A percentile compares a stretch with the other conserved stretches of the same genome.
phyloP scores from a whole-genome alignment of 116 monocot genomes.

The Cymodocea nodosa region DNA sequence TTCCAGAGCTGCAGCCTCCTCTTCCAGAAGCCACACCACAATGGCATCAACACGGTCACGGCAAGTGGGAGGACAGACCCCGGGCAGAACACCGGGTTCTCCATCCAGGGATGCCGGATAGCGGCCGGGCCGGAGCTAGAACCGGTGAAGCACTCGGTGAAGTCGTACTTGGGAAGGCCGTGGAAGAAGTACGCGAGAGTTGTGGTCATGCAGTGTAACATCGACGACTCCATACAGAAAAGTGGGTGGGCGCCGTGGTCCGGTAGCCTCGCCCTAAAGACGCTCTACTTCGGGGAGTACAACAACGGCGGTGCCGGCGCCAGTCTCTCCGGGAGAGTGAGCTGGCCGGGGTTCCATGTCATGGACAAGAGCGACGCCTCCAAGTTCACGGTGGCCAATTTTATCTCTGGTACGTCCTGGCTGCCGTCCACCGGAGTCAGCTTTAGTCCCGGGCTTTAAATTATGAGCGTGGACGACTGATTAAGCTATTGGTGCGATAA shows the following conservation, averaged over 20 bases:
- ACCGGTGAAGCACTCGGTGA: constrained; percentile 1
- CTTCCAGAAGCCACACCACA: constrained; percentile 16
- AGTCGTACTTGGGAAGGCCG: constrained; percentile 35
- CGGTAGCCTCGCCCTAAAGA: constrained; percentile 19
- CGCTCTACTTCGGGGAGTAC: constrained; percentile 32
- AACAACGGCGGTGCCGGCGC: constrained; percentile 31
- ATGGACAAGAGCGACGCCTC: constrained; percentile 17
- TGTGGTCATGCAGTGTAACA: constrained; percentile 30
- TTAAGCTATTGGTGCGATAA: too few relatives aligned
- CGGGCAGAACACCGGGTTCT: constrained; percentile 40
- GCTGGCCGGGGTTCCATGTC: constrained; percentile 26
- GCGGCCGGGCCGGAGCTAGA: constrained; percentile 5
- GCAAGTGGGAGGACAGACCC: constrained; percentile 42
- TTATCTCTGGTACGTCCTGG: constrained; percentile 32
- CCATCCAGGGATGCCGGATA: constrained; percentile 28
- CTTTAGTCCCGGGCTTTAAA: constrained; percentile 21
- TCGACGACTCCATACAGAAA: constrained; percentile 7
- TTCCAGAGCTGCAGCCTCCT: constrained; percentile 39
- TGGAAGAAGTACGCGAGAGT: constrained; percentile 40
- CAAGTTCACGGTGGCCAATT: constrained; percentile 31
- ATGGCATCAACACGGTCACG: constrained; percentile 24
- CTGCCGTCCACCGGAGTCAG: constrained; percentile 22
- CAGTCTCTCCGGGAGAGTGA: constrained; percentile 17
- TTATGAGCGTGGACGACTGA: neutral
- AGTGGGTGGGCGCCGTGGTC: constrained; percentile 17